A percentile compares a stretch with the other conserved stretches of the same genome.
These are phyloP conservation scores for Herpetomonas samuelpessoai DNA, from an alignment of 208 protist genomes.

Conservation along the genomic window DNA sequence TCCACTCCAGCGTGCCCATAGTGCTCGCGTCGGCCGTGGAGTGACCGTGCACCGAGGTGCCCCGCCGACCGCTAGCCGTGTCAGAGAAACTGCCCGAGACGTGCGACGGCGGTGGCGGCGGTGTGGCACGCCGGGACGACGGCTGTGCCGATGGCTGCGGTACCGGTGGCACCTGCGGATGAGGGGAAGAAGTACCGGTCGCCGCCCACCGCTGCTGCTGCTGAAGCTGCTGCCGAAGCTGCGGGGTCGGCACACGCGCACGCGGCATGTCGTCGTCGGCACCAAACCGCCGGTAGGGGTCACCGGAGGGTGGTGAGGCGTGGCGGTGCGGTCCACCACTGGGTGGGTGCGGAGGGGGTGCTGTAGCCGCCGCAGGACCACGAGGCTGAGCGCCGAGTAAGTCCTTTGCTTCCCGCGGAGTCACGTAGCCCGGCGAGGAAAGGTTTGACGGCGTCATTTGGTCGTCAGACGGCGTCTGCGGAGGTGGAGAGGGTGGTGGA, in stretches of 20 bases:
- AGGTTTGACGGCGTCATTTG: not conserved
- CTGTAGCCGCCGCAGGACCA: no score
- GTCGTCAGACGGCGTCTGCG: no score
- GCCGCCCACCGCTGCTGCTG: not conserved
- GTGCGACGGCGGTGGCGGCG: no score
- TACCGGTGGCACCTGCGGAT: not conserved
- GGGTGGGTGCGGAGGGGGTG: no score
- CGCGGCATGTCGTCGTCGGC: not conserved
- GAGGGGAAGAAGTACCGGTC: no score
- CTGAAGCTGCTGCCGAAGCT: not conserved
- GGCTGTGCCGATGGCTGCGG: no score
- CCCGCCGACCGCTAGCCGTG: not conserved
- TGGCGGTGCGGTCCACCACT: not conserved
- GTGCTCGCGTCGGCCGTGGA: constrained; percentile 7
- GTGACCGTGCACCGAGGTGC: constrained; percentile 4
- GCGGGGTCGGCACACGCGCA: not conserved
- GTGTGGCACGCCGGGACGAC: no score
- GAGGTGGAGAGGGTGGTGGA: no score
- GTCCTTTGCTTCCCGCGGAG: not conserved
- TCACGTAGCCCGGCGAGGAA: not conserved
- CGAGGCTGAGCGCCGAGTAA: not conserved
- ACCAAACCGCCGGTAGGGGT: not conserved
- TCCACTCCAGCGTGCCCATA: constrained; percentile 36
- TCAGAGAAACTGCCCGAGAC: not conserved
- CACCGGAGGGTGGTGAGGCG: not conserved